Conservation (phyloP, 352 stramenopile genomes). For the Phytophthora sp. region DNA sequence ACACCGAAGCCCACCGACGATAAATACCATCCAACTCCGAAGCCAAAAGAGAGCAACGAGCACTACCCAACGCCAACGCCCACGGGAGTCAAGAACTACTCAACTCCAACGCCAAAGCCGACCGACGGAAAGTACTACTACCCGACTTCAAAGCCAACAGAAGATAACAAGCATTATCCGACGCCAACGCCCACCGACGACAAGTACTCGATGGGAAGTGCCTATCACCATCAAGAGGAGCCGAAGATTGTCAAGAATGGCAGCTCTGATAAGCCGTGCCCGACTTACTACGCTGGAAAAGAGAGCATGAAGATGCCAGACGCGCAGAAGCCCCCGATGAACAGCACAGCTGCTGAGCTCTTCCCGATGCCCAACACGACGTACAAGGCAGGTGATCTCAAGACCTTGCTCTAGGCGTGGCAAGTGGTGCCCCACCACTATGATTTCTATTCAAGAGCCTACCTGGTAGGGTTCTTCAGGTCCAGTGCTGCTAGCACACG, state of each 20-base stretch:
- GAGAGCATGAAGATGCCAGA: not conserved
- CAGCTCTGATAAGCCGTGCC: not conserved
- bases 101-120: not conserved
- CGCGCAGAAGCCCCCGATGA: slow-evolving; percentile 1
- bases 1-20: slow-evolving; percentile 5
- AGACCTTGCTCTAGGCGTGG: not conserved
- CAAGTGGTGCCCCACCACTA: not conserved
- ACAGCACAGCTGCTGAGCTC: not conserved
- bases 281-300: not conserved
- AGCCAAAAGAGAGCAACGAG: slow-evolving; percentile 9
- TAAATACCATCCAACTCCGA: slow-evolving; percentile 16
- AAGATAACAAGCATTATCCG: not conserved
- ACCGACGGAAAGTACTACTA: not conserved
- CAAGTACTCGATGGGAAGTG: slow-evolving; percentile 1
- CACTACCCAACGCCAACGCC: not conserved
- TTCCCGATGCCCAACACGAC: slow-evolving; percentile 20
- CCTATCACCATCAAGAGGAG: not conserved
- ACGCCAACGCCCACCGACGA: slow-evolving; percentile 5
- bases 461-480: too few relatives aligned
- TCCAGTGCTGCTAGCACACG: not conserved
- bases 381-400: slow-evolving; percentile 1
- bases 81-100: not conserved
- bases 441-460: not conserved
- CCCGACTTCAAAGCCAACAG: not conserved
- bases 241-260: too few relatives aligned